Base-by-base conservation (phyloP, 345 rosid genomes). In the Lumnitzera racemosa region DNA sequence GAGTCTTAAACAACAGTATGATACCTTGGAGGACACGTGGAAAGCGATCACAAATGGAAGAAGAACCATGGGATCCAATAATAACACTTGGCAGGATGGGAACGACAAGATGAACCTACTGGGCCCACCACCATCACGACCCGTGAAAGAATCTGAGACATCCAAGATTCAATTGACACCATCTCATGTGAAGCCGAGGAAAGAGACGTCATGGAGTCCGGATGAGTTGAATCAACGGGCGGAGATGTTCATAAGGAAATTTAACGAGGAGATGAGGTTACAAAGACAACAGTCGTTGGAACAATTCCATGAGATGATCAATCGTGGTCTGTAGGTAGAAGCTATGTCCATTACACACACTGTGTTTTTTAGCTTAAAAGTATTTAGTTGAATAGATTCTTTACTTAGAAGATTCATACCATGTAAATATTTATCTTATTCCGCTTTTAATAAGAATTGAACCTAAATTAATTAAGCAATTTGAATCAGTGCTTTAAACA, bases 141-240 rank as follows among this genome's bases (percentile, higher is more conserved):
- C 9, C 25, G 62, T 62, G 57, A 74, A 72, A 72, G 77, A 85
- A 47, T 74, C 87, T 47, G 83, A 77, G 72, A 80, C 91, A 57
- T 84, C 82, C 58, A 72, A 71, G 58, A 87, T 79, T 73, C 76
- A 81, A 57, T 79, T 83, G 8, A 77, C 78, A 49, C 63, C 78
- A 46, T 69, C 72, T 1, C 47, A 77, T 27, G 71, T 66, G 58
- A 81, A 62, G 72, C 59, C 78, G 59, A 78, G 73, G 56, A 82
- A 75, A 63, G 95, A 83, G 51, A 78, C 81, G 69, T 88, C 90
- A 13, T 64, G 69, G 77, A 62, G 85, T 70, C 91, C 74, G 59
- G 95, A 89, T 49, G 96, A 89, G 79, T 70, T 89, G 81, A 89
- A 89, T 67, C 72, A 78, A 29, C 78, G 86, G 56, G 96, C 67